phyloP scores from a whole-genome alignment of 305 asterid species.

The Plantago coronopus region DNA sequence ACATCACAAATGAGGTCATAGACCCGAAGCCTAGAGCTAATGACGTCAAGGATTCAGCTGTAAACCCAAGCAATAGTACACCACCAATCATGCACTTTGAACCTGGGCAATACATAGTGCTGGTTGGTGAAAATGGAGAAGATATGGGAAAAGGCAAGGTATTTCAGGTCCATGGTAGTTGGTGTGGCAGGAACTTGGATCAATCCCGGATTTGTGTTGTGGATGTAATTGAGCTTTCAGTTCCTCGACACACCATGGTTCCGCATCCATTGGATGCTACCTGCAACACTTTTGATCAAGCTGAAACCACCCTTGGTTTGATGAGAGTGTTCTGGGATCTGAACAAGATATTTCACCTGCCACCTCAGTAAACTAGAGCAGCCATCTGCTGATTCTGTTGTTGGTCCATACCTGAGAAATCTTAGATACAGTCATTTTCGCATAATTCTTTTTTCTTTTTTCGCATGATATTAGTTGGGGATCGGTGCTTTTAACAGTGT shows the following conservation, averaged over 20 bases:
- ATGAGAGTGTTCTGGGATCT: slow-evolving; percentile 77
- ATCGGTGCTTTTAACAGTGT: too few species aligned
- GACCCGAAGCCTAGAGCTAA: slow-evolving; percentile 35
- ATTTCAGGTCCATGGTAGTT: slow-evolving; percentile 58
- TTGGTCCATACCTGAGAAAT: too few species aligned
- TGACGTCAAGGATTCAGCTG: slow-evolving; percentile 32
- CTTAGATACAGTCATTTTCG: too few species aligned
- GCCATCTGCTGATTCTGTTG: not conserved
- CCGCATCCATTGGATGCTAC: slow-evolving; percentile 61
- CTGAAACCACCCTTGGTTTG: slow-evolving; percentile 55
- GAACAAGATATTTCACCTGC: slow-evolving; percentile 42
- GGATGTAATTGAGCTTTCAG: slow-evolving; percentile 54
- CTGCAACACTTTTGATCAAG: slow-evolving; percentile 60
- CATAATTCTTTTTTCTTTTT: too few species aligned
- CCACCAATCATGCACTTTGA: slow-evolving; percentile 34
- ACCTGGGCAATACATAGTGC: slow-evolving; percentile 57
- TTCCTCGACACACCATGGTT: slow-evolving; percentile 44
- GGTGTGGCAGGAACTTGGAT: slow-evolving; percentile 61
- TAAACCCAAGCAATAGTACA: slow-evolving; percentile 24
- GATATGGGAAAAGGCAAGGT: slow-evolving; percentile 74
- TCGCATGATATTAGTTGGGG: too few species aligned
- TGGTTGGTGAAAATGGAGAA: slow-evolving; percentile 48
- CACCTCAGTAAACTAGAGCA: slow-evolving; percentile 33
- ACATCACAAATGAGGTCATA: slow-evolving; percentile 34
- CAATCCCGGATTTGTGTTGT: slow-evolving; percentile 62